Conservation (phyloP, 176 grass and related monocot species). For the Puya raimondii region DNA sequence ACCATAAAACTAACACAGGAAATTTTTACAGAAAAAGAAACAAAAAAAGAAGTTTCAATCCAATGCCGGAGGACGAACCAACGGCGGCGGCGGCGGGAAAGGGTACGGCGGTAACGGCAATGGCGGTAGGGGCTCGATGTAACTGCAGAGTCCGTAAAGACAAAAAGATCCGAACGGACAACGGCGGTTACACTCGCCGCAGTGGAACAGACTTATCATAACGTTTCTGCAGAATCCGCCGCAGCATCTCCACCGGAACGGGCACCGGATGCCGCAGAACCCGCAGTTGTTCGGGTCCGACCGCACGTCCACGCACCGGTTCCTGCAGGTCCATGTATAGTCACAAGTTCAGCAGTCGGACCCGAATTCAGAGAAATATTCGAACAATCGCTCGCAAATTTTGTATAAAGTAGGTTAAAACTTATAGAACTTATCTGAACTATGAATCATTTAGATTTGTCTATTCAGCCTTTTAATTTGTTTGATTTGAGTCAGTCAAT, state of each 20-base stretch:
- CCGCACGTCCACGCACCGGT: conserved; percentile 15
- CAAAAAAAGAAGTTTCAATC: not conserved
- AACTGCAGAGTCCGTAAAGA: conserved; percentile 21
- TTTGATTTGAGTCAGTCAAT: too few relatives aligned
- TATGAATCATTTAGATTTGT: too few relatives aligned
- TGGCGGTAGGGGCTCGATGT: not conserved
- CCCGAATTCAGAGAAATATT: too few relatives aligned
- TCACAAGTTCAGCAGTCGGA: too few relatives aligned
- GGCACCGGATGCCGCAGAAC: conserved; percentile 21
- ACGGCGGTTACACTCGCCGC: conserved; percentile 17
- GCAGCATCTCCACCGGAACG: conserved; percentile 22
- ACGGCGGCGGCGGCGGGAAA: not conserved
- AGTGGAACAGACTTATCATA: conserved; percentile 20
- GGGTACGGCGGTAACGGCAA: conserved; percentile 2
- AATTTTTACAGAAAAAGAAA: too few relatives aligned
- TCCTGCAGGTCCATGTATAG: conserved; percentile 2
- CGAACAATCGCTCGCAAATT: too few relatives aligned
- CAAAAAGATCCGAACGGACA: conserved; percentile 12
- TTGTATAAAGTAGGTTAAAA: too few relatives aligned
- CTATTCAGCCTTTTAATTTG: too few relatives aligned
- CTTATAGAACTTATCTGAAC: too few relatives aligned
- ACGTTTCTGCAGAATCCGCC: conserved; percentile 17
- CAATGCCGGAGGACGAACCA: not conserved
- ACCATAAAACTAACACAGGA: too few relatives aligned
- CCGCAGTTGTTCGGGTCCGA: conserved; percentile 20